Base-by-base conservation (phyloP, 805 yeast species). In the Yarrowia alimentaria region DNA sequence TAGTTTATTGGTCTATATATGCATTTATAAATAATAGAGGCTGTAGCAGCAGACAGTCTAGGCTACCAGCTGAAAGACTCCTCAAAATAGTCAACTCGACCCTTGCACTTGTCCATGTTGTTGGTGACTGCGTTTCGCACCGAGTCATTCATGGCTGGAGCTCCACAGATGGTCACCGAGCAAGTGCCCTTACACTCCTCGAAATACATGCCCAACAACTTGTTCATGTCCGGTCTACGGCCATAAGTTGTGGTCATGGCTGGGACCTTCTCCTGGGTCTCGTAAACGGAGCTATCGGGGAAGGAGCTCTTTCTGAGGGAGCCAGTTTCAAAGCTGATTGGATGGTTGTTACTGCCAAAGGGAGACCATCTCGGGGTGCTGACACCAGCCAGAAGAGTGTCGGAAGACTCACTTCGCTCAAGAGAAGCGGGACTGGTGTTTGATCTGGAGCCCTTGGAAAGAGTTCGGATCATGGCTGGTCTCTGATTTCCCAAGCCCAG, bases 31-130 rank as follows among this genome's bases (percentile, higher is more conserved):
- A 40, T 26, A 40, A 16, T 18, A 6, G 14, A n/a, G n/a, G n/a
- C n/a, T n/a, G n/a, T n/a, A n/a, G n/a, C n/a, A n/a, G n/a, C n/a
- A n/a, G n/a, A 12, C 4, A 14, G 26, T 20, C 2, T 20, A 16
- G n/a, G 9, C 3, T 60, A 78, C 91, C 91, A 84, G 11, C 75
- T 70, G 66, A 83, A 87, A 37, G 81, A 67, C 61, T 83, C 88
- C 61, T 85, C 93, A 61, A 70, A 77, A 60, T 78, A 78, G 53
- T 83, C 87, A n/a, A 85, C 73, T 45, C 83, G 68, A 42, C 73
- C 68, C 2, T 67, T 64, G 18, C 71, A 65, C 21, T 64, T 55
- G 10, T 65, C 64, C 22, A 81, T 62, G 35, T 70, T 64, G 11
- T 66, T 56, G 0, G 75, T 69, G 3, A 80, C 74, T 4, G 73